These are phyloP conservation scores for Oryza longistaminata DNA, from an alignment of 176 grass and related monocot genomes.

Conservation along the genomic window DNA sequence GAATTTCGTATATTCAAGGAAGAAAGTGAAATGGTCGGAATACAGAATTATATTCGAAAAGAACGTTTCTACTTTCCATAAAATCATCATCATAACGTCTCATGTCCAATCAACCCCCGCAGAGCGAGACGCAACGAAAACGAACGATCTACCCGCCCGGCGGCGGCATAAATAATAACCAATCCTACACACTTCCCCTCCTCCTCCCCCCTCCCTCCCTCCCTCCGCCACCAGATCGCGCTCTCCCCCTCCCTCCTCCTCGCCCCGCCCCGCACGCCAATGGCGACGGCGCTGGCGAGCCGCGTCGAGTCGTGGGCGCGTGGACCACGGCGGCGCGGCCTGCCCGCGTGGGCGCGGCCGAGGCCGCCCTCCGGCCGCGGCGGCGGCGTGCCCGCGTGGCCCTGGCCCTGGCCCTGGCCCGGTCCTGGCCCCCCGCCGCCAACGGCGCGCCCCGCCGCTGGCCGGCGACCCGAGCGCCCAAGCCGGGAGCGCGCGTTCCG, in stretches of 20 bases:
- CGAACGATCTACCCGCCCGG: conserved; percentile 16
- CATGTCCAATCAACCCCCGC: too few species aligned
- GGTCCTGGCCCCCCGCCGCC: conserved; percentile 30
- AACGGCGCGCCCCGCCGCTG: too few species aligned
- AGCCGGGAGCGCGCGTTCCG: conserved; percentile 64
- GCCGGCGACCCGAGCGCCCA: conserved; percentile 40
- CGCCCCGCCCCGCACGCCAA: conserved; percentile 11
- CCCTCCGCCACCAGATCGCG: conserved; percentile 26
- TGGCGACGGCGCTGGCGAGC: conserved; percentile 55
- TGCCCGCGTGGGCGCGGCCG: conserved; percentile 48
- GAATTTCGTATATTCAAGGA: too few species aligned
- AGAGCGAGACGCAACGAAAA: background rate
- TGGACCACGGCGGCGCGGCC: conserved; percentile 53
- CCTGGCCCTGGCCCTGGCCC: conserved; percentile 40
- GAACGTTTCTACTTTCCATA: too few species aligned
- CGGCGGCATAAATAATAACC: conserved; percentile 17
- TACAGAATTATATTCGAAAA: too few species aligned
- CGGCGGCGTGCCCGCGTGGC: conserved; percentile 41
- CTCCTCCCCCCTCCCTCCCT: background rate
- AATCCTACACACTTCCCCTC: conserved; percentile 31
- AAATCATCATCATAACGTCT: too few species aligned
- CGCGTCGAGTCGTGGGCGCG: conserved; percentile 75
- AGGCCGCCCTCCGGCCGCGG: background rate
- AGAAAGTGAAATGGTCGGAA: too few species aligned
- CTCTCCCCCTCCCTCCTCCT: background rate